These are phyloP conservation scores for Rhododendron ovatum DNA, from an alignment of 148 eudicot species.

Conservation along the genomic window DNA sequence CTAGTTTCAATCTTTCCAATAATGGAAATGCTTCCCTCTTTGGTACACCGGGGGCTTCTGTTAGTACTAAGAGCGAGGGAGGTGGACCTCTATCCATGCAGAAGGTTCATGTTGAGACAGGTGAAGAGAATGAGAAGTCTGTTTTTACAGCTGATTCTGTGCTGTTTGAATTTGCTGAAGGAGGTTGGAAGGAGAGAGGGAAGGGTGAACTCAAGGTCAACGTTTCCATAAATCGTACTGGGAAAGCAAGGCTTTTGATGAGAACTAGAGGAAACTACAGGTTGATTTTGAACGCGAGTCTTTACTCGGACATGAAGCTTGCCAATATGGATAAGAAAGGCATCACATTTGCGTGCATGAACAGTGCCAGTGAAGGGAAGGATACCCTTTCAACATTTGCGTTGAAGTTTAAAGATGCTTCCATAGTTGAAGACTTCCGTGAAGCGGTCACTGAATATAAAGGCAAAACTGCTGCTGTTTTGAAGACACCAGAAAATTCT, in stretches of 20 bases:
- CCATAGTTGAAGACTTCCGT: slow-evolving; percentile 64
- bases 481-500: slow-evolving; percentile 79
- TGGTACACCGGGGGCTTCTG: slow-evolving; percentile 41
- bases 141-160: slow-evolving; percentile 78
- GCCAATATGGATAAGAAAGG: slow-evolving; percentile 94
- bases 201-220: slow-evolving; percentile 91
- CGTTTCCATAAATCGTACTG: slow-evolving; percentile 42
- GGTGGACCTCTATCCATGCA: slow-evolving; percentile 45
- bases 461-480: slow-evolving; percentile 27
- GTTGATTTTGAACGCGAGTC: slow-evolving; percentile 78
- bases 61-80: slow-evolving; percentile 45
- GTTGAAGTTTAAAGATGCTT: slow-evolving; percentile 79
- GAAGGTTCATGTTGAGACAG: slow-evolving; percentile 79
- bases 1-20: slow-evolving; percentile 45
- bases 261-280: slow-evolving; percentile 79
- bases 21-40: slow-evolving; percentile 58
- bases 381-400: slow-evolving; percentile 76
- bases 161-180: slow-evolving; percentile 72
- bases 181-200: slow-evolving; percentile 96
- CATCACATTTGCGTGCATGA: slow-evolving; percentile 84
- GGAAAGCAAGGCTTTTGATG: slow-evolving; percentile 86
- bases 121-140: slow-evolving; percentile 85
- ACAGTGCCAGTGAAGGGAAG: slow-evolving; percentile 66
- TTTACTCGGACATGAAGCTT: slow-evolving; percentile 88
- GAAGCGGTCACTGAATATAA: slow-evolving; percentile 58